A percentile compares a stretch with the other conserved stretches of the same genome.
These are phyloP conservation scores for Zygosaccharomyces siamensis DNA, from an alignment of 805 yeast species.

Conservation along the genomic window DNA sequence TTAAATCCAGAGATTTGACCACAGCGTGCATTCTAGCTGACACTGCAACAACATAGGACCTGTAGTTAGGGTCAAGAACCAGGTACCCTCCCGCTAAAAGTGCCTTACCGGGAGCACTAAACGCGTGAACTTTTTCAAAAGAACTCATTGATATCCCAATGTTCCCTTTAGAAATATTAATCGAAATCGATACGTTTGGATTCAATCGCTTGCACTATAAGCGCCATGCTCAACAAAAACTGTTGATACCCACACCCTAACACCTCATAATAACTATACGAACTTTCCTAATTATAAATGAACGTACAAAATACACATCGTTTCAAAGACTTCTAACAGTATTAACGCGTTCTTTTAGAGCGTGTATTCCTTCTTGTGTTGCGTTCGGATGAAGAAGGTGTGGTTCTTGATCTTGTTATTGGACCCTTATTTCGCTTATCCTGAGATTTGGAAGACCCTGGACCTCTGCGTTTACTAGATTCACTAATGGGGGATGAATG, in stretches of 20 bases:
- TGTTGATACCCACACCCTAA: constrained; percentile 1
- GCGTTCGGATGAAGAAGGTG: not conserved
- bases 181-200: not conserved
- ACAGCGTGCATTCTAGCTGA: constrained; percentile 87
- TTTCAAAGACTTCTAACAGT: not conserved
- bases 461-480: not conserved
- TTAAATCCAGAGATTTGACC: constrained; percentile 25
- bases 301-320: not conserved
- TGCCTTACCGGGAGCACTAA: constrained; percentile 95
- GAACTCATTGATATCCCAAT: not conserved
- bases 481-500: not conserved
- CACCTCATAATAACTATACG: not conserved
- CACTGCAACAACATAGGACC: constrained; percentile 78
- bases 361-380: not conserved
- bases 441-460: not conserved
- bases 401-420: not conserved
- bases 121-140: constrained; percentile 40
- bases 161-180: not conserved
- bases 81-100: constrained; percentile 91
- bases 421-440: not conserved
- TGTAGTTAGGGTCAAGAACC: constrained; percentile 72
- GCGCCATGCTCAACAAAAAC: not conserved
- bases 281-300: not conserved
- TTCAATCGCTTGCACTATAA: not conserved
- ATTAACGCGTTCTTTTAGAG: not conserved